Conservation (phyloP, 1,284 basidiomycete species). For the Kalmanozyma brasiliensis region DNA sequence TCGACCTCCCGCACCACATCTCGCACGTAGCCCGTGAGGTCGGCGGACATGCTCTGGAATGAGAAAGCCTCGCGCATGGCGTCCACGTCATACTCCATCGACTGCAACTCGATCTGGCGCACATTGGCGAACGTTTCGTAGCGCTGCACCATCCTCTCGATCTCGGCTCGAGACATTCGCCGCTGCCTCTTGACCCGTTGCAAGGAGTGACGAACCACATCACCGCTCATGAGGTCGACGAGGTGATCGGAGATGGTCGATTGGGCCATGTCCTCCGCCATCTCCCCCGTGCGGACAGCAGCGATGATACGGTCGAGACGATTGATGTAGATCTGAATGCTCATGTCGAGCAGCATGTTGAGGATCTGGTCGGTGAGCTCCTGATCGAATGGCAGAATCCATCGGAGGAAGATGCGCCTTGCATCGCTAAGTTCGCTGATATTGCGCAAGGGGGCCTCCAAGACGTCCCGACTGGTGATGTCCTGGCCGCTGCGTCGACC, state of each 20-base stretch:
- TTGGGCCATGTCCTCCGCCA: conserved; percentile 26
- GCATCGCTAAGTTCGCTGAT: conserved; percentile 55
- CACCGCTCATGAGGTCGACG: conserved; percentile 37
- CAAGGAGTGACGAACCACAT: conserved; percentile 39
- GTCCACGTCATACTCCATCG: conserved; percentile 22
- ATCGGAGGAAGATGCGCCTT: conserved; percentile 47
- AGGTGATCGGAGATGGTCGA: conserved; percentile 24
- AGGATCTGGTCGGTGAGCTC: conserved; percentile 46
- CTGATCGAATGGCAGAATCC: conserved; percentile 46
- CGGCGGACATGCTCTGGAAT: conserved; percentile 34
- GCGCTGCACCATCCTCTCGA: conserved; percentile 37
- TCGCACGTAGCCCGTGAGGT: conserved; percentile 43
- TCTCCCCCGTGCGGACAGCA: conserved; percentile 16
- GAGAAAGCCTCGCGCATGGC: conserved; percentile 35
- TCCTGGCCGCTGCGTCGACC: conserved; percentile 19
- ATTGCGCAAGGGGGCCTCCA: conserved; percentile 35
- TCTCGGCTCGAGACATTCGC: conserved; percentile 21
- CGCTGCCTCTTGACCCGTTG: conserved; percentile 38
- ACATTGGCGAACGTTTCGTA: conserved; percentile 50
- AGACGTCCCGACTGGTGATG: conserved; percentile 29
- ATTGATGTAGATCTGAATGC: conserved; percentile 56
- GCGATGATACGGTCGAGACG: conserved; percentile 38
- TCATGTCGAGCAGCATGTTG: conserved; percentile 53
- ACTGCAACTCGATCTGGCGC: conserved; percentile 30
- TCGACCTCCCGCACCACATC: conserved; percentile 52